Conservation (phyloP, 2,329 filamentous ascomycete species). For the Diplocarpon rosae region DNA sequence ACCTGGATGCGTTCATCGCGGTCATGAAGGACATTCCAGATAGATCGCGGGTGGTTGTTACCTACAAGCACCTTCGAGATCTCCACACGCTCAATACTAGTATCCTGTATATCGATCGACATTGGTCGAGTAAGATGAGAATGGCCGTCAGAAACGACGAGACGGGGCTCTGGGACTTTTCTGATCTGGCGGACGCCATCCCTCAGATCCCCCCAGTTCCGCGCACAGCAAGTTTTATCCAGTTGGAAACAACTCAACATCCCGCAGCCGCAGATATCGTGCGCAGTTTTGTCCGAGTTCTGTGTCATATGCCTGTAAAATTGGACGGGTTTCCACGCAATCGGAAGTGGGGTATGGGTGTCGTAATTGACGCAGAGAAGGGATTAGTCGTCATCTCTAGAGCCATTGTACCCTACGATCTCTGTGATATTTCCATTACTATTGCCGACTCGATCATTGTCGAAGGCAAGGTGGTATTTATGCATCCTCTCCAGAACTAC, state of each 20-base stretch:
- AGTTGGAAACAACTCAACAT: conserved; percentile 78
- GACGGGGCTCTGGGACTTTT: conserved; percentile 90
- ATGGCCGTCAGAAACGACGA: conserved; percentile 81
- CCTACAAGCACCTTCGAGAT: conserved; percentile 90
- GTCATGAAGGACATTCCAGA: conserved; percentile 83
- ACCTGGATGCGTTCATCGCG: conserved; percentile 79
- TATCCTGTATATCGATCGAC: conserved; percentile 84
- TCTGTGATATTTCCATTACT: conserved; percentile 92
- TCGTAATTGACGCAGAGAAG: conserved; percentile 96
- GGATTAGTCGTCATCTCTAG: conserved; percentile 89
- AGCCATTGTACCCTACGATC: conserved; percentile 89
- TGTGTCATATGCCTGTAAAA: conserved; percentile 89
- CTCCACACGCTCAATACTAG: conserved; percentile 89
- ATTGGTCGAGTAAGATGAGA: conserved; percentile 94
- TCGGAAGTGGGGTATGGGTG: conserved; percentile 85
- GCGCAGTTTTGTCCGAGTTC: conserved; percentile 86
- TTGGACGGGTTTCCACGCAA: conserved; percentile 96
- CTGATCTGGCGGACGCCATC: conserved; percentile 69
- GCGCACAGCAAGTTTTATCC: conserved; percentile 79
- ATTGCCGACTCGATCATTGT: conserved; percentile 95
- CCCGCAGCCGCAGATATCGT: conserved; percentile 88
- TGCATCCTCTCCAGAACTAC: conserved; percentile 96
- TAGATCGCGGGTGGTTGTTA: conserved; percentile 76
- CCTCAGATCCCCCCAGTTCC: conserved; percentile 62
- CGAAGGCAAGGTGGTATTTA: conserved; percentile 85